A percentile compares a stretch with the other conserved stretches of the same genome.
Conservation (phyloP, 768 basidiomycete genomes). For the Leccinum subtestaceum region DNA sequence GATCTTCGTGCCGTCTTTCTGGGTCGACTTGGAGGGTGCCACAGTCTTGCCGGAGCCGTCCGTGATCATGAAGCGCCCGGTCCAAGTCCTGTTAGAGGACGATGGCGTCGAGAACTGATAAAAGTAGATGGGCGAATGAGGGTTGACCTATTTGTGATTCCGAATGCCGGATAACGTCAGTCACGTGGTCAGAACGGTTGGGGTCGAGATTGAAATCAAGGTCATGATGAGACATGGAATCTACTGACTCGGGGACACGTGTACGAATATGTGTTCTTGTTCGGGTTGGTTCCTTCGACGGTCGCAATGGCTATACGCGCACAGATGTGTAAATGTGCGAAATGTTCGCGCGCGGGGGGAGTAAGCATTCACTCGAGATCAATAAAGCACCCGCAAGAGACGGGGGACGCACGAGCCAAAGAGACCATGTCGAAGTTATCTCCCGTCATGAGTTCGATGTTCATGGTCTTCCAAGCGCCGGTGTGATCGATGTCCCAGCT, state of each 20-base stretch:
- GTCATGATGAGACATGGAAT: not conserved
- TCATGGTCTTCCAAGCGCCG: constrained; percentile 66
- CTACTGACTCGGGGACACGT: constrained; percentile 64
- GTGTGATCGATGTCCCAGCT: constrained; percentile 59
- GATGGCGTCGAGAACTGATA: constrained; percentile 64
- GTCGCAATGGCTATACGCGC: constrained; percentile 54
- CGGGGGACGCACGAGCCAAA: constrained; percentile 53
- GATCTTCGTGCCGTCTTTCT: constrained; percentile 50
- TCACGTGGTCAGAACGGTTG: not conserved
- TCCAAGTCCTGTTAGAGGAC: constrained; percentile 52
- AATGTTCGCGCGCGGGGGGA: not conserved
- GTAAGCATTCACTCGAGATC: not conserved
- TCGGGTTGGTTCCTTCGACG: constrained; percentile 57
- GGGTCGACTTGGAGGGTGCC: constrained; percentile 48
- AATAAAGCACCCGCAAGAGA: not conserved
- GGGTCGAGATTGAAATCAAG: not conserved
- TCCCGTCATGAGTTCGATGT: constrained; percentile 80
- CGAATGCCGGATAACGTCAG: not conserved
- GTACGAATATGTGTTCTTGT: constrained; percentile 46
- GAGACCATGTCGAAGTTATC: constrained; percentile 66
- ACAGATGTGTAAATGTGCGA: not conserved
- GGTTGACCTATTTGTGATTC: constrained; percentile 46
- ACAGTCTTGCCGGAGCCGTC: constrained; percentile 43
- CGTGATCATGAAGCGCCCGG: constrained; percentile 74
- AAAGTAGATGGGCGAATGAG: constrained; percentile 72